Percentiles rank a stretch among this genome's conserved stretches.
These are phyloP conservation scores for Rheum nobile DNA, from an alignment of 148 eudicot species.

Conservation along the genomic window DNA sequence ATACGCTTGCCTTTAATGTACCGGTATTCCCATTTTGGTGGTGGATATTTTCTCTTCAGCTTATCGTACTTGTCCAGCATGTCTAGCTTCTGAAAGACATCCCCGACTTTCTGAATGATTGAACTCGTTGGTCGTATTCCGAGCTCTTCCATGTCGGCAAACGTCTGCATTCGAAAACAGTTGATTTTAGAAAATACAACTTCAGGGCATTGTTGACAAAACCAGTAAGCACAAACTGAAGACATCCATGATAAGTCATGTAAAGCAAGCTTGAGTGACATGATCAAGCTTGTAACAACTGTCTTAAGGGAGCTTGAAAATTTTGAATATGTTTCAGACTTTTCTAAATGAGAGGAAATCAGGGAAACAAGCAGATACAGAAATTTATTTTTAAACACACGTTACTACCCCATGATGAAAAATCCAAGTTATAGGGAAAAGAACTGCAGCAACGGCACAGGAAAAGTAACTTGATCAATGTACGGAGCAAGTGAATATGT, in stretches of 20 bases:
- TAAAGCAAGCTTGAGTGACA: not conserved
- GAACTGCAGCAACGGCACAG: not conserved
- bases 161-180: slow-evolving; percentile 24
- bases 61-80: slow-evolving; percentile 75
- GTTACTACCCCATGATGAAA: no score
- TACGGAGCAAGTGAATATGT: not conserved
- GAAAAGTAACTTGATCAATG: not conserved
- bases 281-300: not conserved
- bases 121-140: slow-evolving; percentile 57
- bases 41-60: slow-evolving; percentile 70
- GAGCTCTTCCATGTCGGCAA: slow-evolving; percentile 97
- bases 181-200: not conserved
- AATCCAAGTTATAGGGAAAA: no score
- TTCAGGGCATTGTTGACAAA: not conserved
- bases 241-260: not conserved
- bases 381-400: no score
- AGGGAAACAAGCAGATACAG: no score
- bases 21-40: slow-evolving; percentile 70
- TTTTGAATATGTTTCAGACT: no score
- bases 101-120: slow-evolving; percentile 65
- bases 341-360: no score
- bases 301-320: no score
- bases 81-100: slow-evolving; percentile 59
- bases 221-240: not conserved
- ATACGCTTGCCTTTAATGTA: slow-evolving; percentile 80